phyloP scores from a whole-genome alignment of 306 rosid genomes.

The Vigna angularis region DNA sequence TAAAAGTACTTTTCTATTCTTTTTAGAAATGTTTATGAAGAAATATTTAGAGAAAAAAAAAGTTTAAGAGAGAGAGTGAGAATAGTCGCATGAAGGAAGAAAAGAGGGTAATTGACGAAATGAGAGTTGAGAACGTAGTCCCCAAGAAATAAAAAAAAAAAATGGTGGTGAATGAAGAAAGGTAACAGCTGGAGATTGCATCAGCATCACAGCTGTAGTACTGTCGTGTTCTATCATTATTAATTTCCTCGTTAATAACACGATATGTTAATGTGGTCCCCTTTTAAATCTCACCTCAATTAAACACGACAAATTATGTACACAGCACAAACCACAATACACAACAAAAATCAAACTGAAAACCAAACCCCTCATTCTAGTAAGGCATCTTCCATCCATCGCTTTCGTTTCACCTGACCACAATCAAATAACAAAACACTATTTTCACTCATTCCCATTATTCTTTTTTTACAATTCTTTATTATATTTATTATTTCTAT shows the following conservation, averaged over 20 bases:
- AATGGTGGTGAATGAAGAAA: too few relatives aligned
- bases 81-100: too few relatives aligned
- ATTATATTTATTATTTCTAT: background rate
- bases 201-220: background rate
- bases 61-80: too few relatives aligned
- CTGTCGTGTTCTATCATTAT: background rate
- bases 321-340: background rate
- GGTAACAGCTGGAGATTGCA: background rate
- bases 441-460: background rate
- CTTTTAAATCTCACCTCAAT: background rate
- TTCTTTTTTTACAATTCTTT: slow-evolving; percentile 5
- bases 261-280: background rate
- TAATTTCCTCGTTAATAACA: too few relatives aligned
- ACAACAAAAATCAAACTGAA: background rate
- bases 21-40: too few relatives aligned
- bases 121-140: too few relatives aligned
- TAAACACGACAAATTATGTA: too few relatives aligned
- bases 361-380: too few relatives aligned
- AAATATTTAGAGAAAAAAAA: too few relatives aligned
- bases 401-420: background rate
- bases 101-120: too few relatives aligned
- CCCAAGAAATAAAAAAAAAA: too few relatives aligned
- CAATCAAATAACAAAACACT: background rate
- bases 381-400: background rate
- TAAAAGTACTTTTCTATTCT: too few relatives aligned